Base-by-base conservation (phyloP, 805 yeast species). In the Nakazawaea pomicola region DNA sequence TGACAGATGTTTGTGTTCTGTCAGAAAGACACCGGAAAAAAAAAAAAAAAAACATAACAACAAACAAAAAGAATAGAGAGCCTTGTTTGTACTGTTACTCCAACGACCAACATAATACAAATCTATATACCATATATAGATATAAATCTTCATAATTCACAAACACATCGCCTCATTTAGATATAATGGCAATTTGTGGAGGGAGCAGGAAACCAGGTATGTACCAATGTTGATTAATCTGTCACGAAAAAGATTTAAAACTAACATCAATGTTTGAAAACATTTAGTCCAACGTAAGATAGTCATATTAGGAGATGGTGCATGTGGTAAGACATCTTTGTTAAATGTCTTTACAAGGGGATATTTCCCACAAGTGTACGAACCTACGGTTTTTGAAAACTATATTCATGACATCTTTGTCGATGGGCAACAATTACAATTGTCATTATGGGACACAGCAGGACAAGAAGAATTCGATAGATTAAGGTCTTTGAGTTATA, bases 381-480 rank as follows among this genome's bases (percentile, higher is more conserved):
- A 90, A 58, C 99, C 99, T 19, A 91, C 99, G 1, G 97, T 91
- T 29, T 91, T 93, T 64, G 98, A 91, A 59, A 91, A 91, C 66
- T 91, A 91, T 59, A 95, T 90, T 45, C 98, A 91, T 63, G 98
- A 91, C 59, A 93, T 91, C 49, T 91, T 87, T 64, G 89, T 91
- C 41, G 99, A 91, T 60, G 91, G 91, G 39, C 88, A 87, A 60
- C 88, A 93, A 37, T 85, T 91, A 53, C 95, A 90, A 56, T 67
- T 91, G 43, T 89, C 96, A 12, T 68, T 91, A 41, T 93, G 99
- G 99, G 99, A 91, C 60, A 91, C 99, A 5, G 99, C 99, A 1
- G 99, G 99, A 6, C 99, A 91, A 68, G 99, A 91, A 65, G 99
- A 91, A 65, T 91, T 91, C 54, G 99, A 91, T 61, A 75, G 97